Evolutionary conservation across 371 early-diverging fungal genomes (phyloP).

Genomic region (Mortierella sp.): DNA sequence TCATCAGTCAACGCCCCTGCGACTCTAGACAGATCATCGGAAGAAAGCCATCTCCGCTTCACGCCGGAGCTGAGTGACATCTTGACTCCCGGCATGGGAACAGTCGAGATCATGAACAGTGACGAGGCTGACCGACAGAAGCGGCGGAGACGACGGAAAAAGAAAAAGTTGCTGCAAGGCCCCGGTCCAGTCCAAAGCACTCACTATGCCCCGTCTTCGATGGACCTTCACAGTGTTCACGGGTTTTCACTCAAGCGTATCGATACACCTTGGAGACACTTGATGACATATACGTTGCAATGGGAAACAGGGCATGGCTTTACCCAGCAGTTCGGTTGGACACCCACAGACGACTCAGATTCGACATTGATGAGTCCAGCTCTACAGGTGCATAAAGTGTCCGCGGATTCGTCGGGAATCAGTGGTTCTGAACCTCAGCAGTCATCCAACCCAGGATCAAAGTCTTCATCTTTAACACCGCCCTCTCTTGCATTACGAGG

Average conservation of each 20-base stretch:
- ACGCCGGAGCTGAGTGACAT: too few species aligned
- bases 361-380: neutral
- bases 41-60: too few species aligned
- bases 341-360: neutral
- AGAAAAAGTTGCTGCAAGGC: conserved; percentile 2
- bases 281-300: conserved; percentile 20
- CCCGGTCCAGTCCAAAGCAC: neutral
- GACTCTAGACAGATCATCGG: too few species aligned
- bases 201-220: neutral
- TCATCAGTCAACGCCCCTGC: too few species aligned
- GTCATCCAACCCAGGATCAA: too few species aligned
- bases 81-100: too few species aligned
- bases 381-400: neutral
- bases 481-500: neutral
- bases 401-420: neutral
- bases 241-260: conserved; percentile 12
- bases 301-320: conserved; percentile 15
- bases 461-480: too few species aligned
- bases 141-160: conserved; percentile 8
- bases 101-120: too few species aligned
- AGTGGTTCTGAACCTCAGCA: too few species aligned
- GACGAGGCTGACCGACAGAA: too few species aligned
- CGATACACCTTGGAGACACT: conserved; percentile 32
- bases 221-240: conserved; percentile 14
- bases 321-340: conserved; percentile 2